A percentile compares a stretch with the other conserved stretches of the same genome.
phyloP scores from a whole-genome alignment of 2,329 filamentous ascomycete species.

The Elsinoe arachidis region DNA sequence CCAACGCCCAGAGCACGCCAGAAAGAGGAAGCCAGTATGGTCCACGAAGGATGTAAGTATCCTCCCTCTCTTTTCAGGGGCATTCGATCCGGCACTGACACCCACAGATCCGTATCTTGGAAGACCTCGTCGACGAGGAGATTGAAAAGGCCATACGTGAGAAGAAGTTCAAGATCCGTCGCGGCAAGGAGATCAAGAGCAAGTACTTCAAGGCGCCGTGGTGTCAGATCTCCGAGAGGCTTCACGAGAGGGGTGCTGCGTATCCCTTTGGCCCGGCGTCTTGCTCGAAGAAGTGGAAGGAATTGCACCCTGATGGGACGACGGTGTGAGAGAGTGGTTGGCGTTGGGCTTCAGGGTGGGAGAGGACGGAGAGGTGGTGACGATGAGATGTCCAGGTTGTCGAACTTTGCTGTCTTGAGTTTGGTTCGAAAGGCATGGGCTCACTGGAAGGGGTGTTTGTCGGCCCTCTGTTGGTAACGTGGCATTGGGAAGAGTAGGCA shows the following conservation, averaged over 20 bases:
- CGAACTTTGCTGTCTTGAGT: too few relatives aligned
- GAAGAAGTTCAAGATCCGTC: background rate
- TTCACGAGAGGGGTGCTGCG: slow-evolving; percentile 43
- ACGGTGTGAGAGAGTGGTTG: background rate
- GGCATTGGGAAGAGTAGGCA: background rate
- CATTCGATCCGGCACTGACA: slow-evolving; percentile 13
- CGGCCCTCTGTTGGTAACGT: too few relatives aligned
- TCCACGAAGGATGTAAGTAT: slow-evolving; percentile 52
- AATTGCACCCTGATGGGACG: slow-evolving; percentile 26
- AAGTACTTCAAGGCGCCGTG: slow-evolving; percentile 28
- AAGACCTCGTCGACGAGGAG: background rate
- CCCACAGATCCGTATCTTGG: slow-evolving; percentile 24
- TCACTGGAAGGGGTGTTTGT: too few relatives aligned
- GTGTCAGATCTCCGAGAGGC: slow-evolving; percentile 50
- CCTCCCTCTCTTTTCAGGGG: background rate
- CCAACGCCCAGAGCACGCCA: slow-evolving; percentile 53
- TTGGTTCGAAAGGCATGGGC: too few relatives aligned
- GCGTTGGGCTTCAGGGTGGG: background rate
- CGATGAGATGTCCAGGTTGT: too few relatives aligned
- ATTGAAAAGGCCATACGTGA: background rate
- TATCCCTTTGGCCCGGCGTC: slow-evolving; percentile 54
- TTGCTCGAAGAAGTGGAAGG: slow-evolving; percentile 54
- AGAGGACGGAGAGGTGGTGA: background rate
- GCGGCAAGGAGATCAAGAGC: background rate
- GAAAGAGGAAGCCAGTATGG: slow-evolving; percentile 61